Percentiles rank a stretch among this genome's conserved stretches.
These are phyloP conservation scores for Wallacemonas sp. DNA, from an alignment of 208 protist species.

Conservation along the genomic window DNA sequence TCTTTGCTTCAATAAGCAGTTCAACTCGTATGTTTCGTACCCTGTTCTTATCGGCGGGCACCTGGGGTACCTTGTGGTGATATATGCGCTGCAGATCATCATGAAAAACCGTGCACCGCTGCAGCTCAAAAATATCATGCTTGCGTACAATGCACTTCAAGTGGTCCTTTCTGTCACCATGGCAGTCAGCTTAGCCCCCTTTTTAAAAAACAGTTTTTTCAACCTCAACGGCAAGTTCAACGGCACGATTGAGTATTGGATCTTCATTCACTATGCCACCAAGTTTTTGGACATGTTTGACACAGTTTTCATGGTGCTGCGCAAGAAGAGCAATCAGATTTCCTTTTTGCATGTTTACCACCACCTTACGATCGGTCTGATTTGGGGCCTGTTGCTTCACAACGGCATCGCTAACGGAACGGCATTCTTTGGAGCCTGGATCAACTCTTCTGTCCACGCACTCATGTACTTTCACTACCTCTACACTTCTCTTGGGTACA, in stretches of 20 bases:
- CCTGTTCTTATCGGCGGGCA: slow-evolving; percentile 49
- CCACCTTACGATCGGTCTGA: slow-evolving; percentile 85
- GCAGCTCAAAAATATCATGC: slow-evolving; percentile 58
- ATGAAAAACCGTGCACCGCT: slow-evolving; percentile 57
- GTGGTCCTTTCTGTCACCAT: slow-evolving; percentile 78
- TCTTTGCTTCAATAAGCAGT: slow-evolving; percentile 69
- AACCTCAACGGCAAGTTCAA: slow-evolving; percentile 77
- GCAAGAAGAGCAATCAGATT: slow-evolving; percentile 86
- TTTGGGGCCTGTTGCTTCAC: slow-evolving; percentile 86
- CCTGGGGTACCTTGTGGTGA: slow-evolving; percentile 61
- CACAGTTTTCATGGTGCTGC: slow-evolving; percentile 89
- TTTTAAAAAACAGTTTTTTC: slow-evolving; percentile 64
- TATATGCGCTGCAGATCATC: slow-evolving; percentile 39
- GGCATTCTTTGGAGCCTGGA: slow-evolving; percentile 87
- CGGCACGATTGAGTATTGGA: slow-evolving; percentile 71
- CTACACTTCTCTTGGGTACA: slow-evolving; percentile 80
- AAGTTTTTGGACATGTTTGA: slow-evolving; percentile 92
- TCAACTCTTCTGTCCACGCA: slow-evolving; percentile 88
- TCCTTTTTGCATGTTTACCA: slow-evolving; percentile 92
- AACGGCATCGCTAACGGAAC: slow-evolving; percentile 86
- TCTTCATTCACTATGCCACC: slow-evolving; percentile 86
- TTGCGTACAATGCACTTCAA: slow-evolving; percentile 85
- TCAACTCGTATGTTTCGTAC: slow-evolving; percentile 64
- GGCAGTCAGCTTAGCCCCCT: slow-evolving; percentile 58
- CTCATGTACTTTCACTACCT: slow-evolving; percentile 94